A percentile compares a stretch with the other conserved stretches of the same genome.
phyloP scores from a whole-genome alignment of 73 alveolate species.

The Urostyla sp. region DNA sequence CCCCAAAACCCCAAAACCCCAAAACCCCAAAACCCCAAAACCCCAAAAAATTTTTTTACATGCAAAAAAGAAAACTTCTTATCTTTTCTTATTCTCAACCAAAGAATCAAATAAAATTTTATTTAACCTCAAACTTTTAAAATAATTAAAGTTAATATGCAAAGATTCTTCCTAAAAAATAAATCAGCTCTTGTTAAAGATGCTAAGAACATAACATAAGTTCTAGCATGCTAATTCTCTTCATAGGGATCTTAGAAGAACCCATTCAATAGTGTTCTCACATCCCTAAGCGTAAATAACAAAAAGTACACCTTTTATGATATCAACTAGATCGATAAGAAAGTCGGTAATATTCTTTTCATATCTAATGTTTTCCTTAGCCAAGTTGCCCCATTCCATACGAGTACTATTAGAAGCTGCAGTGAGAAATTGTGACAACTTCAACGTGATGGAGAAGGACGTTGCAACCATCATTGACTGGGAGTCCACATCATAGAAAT shows the following conservation, averaged over 20 bases:
- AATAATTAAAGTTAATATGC: slow-evolving; percentile 5
- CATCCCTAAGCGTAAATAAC: slow-evolving; percentile 49
- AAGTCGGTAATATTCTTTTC: not conserved
- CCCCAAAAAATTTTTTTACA: too few relatives aligned
- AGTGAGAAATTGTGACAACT: slow-evolving; percentile 87
- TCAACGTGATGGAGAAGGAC: slow-evolving; percentile 76
- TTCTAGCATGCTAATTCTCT: not conserved
- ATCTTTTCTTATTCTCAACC: too few relatives aligned
- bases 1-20: too few relatives aligned
- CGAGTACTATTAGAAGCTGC: slow-evolving; percentile 89
- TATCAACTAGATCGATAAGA: slow-evolving; percentile 12
- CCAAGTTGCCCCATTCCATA: slow-evolving; percentile 73
- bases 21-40: too few relatives aligned
- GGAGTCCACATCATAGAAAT: slow-evolving; percentile 60
- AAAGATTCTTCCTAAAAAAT: slow-evolving; percentile 52
- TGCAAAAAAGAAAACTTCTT: too few relatives aligned
- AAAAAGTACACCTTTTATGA: slow-evolving; percentile 51
- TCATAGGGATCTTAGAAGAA: slow-evolving; percentile 30
- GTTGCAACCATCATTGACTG: slow-evolving; percentile 89
- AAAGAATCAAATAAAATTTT: too few relatives aligned
- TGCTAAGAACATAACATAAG: not conserved
- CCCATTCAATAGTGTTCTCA: slow-evolving; percentile 34
- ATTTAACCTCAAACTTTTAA: too few relatives aligned
- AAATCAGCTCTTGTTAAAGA: not conserved
- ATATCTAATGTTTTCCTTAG: not conserved